Base-by-base conservation (phyloP, 2,329 filamentous ascomycete species). In the Sclerotinia minor region DNA sequence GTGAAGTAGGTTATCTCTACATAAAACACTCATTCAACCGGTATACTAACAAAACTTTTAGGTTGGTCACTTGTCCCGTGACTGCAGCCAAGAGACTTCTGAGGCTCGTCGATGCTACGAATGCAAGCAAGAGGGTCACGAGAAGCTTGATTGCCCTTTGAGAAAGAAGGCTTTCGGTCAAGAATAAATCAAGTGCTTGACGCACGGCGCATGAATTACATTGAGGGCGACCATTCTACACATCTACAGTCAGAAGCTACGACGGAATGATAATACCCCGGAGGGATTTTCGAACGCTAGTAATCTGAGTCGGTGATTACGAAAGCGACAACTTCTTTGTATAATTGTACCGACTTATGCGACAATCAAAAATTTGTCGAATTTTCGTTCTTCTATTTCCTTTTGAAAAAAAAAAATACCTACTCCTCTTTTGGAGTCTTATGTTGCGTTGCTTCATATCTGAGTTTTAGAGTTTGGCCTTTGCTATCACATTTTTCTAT, bases 81-180 rank as follows among this genome's bases (percentile, higher is more conserved):
- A 99, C 81, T 99, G 95, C 87, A 91, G 94, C 76, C 94, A 94
- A 79, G 94, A 97, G 83, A 91, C 92, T 69, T 87, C 89, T 75
- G 86, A 87, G 78, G 94, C 98, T 87, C 94, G 96, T 80, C 93
- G 97, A 79, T 99, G 95, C 90, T 99, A 99, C 88, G 96, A 96
- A 86, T 98, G 87, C 85, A 86, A 89, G 82, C 86, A 89, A 81
- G 79, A 84, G 83, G 75, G 72, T 38, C 72, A 74, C 67, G 55
- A 98, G 79, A 94, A 97, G 87, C 88, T 92, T 76, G 88, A 91
- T 77, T 99, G 95, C 89, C 92, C 94, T 77, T 54, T 64, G 61
- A 54, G 59, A 50, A 63, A 63, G 59, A 63, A 63, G 59, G 59
- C 59, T 63, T 63, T 63, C 32, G 59, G 59, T 21, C 59, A 63